phyloP scores from a whole-genome alignment of 1,139 yeast species.

The Pichia sp. region DNA sequence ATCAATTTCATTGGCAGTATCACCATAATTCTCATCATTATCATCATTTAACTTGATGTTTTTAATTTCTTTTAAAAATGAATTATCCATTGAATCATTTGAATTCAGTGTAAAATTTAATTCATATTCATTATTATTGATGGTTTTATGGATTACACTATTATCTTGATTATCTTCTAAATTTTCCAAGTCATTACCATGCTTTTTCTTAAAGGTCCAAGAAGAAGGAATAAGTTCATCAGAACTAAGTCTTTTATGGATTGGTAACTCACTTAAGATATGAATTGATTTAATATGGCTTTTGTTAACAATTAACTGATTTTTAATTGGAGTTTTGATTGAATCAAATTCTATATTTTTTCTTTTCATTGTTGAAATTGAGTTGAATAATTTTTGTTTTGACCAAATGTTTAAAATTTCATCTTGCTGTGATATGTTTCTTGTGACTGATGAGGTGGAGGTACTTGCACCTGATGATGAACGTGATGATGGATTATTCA shows the following conservation, averaged over 20 bases:
- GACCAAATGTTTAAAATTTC: constrained; percentile 31
- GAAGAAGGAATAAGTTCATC: constrained; percentile 12
- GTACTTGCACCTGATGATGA: constrained; percentile 5
- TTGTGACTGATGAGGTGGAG: constrained; percentile 9
- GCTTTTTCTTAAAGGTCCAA: constrained; percentile 8
- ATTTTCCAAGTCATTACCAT: neutral
- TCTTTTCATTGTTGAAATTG: constrained; percentile 15
- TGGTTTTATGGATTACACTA: neutral
- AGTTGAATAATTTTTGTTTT: constrained; percentile 18
- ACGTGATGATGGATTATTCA: neutral
- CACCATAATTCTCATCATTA: neutral
- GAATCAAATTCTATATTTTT: constrained; percentile 24
- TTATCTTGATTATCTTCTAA: neutral
- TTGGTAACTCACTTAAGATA: constrained; percentile 10
- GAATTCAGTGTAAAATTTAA: neutral
- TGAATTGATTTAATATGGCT: constrained; percentile 21
- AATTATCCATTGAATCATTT: constrained; percentile 13
- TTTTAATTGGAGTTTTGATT: constrained; percentile 22
- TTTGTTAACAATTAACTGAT: constrained; percentile 14
- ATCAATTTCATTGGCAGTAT: neutral
- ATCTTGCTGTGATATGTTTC: constrained; percentile 20
- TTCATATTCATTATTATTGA: neutral
- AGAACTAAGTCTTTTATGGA: constrained; percentile 2
- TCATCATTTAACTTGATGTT: constrained; percentile 20
- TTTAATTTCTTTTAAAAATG: constrained; percentile 21